phyloP scores from a whole-genome alignment of 495 filamentous ascomycete genomes.

The Chlorociboria aeruginascens region DNA sequence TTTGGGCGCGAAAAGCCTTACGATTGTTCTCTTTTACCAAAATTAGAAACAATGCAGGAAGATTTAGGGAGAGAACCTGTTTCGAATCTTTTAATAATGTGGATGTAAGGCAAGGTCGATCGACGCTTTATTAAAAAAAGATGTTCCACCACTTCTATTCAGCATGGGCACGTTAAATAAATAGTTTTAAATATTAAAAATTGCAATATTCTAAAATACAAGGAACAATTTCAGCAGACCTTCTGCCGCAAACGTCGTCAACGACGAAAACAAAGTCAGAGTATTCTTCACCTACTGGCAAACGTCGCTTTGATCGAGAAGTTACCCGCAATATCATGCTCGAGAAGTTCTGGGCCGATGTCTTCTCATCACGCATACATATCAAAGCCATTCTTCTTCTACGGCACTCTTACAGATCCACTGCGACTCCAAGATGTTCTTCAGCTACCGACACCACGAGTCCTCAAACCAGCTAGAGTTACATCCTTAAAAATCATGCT shows the following conservation, averaged over 20 bases:
- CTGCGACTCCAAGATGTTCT: constrained; percentile 8
- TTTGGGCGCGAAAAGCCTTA: too few species aligned
- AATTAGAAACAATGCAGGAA: too few species aligned
- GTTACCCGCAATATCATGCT: constrained; percentile 7
- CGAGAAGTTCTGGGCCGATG: constrained; percentile 8
- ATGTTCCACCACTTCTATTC: too few species aligned
- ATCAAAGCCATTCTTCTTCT: constrained; percentile 15
- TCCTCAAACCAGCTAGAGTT: constrained; percentile 11
- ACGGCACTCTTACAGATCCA: constrained; percentile 10
- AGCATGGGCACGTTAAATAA: too few species aligned
- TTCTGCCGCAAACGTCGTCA: constrained; percentile 4
- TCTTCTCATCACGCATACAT: constrained; percentile 7
- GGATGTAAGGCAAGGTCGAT: too few species aligned
- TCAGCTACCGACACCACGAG: constrained; percentile 7
- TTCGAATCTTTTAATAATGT: too few species aligned
- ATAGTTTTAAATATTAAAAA: too few species aligned
- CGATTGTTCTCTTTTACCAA: too few species aligned
- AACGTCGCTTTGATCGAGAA: neutral
- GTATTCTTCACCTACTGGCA: constrained; percentile 2
- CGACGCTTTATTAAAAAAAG: too few species aligned
- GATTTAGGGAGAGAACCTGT: too few species aligned
- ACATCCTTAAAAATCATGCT: constrained; percentile 7
- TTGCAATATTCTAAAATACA: constrained; percentile 4
- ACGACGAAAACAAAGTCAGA: constrained; percentile 6
- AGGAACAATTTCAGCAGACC: constrained; percentile 9